phyloP scores from a whole-genome alignment of 495 filamentous ascomycete species.

The Melanomma pulvis-pyrius region DNA sequence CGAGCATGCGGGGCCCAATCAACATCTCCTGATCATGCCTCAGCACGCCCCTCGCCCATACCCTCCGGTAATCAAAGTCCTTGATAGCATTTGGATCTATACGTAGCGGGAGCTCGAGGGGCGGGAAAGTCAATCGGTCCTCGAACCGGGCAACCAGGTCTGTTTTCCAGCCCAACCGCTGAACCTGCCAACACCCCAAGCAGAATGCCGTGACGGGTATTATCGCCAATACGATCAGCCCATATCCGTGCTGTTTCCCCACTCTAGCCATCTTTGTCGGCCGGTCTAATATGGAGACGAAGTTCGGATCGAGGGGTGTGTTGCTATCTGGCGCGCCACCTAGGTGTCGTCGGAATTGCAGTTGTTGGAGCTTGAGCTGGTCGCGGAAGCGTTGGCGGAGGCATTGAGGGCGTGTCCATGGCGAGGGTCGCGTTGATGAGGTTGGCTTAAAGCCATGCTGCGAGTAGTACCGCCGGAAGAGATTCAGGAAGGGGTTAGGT shows the following conservation, averaged over 20 bases:
- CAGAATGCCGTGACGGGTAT: constrained; percentile 90
- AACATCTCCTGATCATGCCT: constrained; percentile 95
- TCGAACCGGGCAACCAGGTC: constrained; percentile 86
- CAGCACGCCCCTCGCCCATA: constrained; percentile 72
- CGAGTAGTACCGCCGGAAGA: constrained; percentile 25
- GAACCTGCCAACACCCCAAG: constrained; percentile 94
- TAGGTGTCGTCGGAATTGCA: constrained; percentile 55
- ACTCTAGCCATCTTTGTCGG: constrained; percentile 74
- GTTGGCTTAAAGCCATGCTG: constrained; percentile 4
- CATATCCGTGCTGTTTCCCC: constrained; percentile 74
- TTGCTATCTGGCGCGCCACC: constrained; percentile 4
- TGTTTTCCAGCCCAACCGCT: constrained; percentile 90
- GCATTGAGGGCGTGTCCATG: constrained; percentile 24
- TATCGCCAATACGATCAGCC: constrained; percentile 79
- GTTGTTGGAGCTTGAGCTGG: constrained; percentile 22
- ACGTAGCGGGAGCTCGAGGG: constrained; percentile 80
- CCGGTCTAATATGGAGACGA: constrained; percentile 82
- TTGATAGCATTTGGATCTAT: constrained; percentile 77
- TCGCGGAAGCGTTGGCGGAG: constrained; percentile 28
- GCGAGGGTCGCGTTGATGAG: not conserved
- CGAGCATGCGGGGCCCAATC: constrained; percentile 83
- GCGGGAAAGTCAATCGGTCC: constrained; percentile 83
- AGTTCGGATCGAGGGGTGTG: constrained; percentile 55
- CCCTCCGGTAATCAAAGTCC: constrained; percentile 91
- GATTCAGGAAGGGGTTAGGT: constrained; percentile 31